A percentile compares a stretch with the other conserved stretches of the same genome.
phyloP scores from a whole-genome alignment of 306 rosid genomes.

The Pachyrhizus erosus region DNA sequence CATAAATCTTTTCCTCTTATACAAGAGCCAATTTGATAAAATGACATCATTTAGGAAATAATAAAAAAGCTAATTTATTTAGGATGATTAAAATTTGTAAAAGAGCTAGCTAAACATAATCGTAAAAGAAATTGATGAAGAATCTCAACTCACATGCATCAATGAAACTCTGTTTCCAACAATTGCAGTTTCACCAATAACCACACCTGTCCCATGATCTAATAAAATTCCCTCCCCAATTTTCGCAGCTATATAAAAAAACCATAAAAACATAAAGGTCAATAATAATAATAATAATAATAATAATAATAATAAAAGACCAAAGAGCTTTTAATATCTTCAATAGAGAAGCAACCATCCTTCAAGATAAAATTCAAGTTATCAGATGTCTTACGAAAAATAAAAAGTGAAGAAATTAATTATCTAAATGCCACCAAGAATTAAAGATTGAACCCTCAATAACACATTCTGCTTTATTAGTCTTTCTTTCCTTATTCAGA shows the following conservation, averaged over 20 bases:
- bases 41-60: constrained; percentile 26
- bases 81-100: constrained; percentile 13
- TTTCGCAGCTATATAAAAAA: constrained; percentile 71
- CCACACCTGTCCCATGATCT: constrained; percentile 96
- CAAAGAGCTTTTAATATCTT: constrained; percentile 41
- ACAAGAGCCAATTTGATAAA: constrained; percentile 25
- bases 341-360: constrained; percentile 28
- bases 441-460: constrained; percentile 10
- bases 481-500: constrained; percentile 27
- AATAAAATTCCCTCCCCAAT: constrained; percentile 95
- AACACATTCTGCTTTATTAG: constrained; percentile 10
- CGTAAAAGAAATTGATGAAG: constrained; percentile 25
- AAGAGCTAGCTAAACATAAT: constrained; percentile 22
- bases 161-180: constrained; percentile 93
- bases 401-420: constrained; percentile 11
- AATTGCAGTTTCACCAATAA: constrained; percentile 96
- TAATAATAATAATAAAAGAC: constrained; percentile 33
- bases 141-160: constrained; percentile 81
- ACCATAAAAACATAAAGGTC: constrained; percentile 26
- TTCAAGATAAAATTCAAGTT: constrained; percentile 36
- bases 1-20: constrained; percentile 17
- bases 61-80: constrained; percentile 11
- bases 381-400: background rate
- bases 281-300: constrained; percentile 31
- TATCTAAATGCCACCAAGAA: constrained; percentile 19